Evolutionary conservation across 768 basidiomycete genomes (phyloP).

Genomic region (Mrakia blollopis): DNA sequence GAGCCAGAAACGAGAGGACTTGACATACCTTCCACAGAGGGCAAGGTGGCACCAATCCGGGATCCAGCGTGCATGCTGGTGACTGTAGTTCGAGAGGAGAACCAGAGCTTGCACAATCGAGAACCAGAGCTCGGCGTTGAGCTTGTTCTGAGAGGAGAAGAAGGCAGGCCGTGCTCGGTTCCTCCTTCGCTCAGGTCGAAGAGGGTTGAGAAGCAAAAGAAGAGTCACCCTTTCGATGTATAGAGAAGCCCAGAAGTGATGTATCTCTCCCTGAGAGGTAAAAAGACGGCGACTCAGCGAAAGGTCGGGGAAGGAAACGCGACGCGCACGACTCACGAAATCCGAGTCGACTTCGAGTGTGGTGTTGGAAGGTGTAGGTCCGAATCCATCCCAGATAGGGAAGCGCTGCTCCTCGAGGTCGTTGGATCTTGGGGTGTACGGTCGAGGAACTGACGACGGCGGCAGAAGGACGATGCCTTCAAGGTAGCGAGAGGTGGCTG

Average conservation of each 20-base stretch:
- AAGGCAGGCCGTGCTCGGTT: not conserved
- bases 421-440: not conserved
- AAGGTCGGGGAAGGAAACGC: too few relatives aligned
- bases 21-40: too few relatives aligned
- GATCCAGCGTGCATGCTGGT: not conserved
- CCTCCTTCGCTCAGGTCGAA: too few relatives aligned
- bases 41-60: too few relatives aligned
- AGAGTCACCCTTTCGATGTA: not conserved
- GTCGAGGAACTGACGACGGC: not conserved
- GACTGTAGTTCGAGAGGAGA: not conserved
- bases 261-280: slow-evolving; percentile 1
- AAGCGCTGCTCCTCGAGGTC: not conserved
- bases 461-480: not conserved
- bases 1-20: not conserved
- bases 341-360: not conserved
- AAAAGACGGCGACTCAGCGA: not conserved
- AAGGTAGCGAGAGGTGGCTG: not conserved
- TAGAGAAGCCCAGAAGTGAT: not conserved
- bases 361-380: not conserved
- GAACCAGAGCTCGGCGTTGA: not conserved
- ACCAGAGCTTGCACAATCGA: not conserved
- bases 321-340: not conserved
- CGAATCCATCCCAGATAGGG: not conserved
- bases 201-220: not conserved
- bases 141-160: not conserved